phyloP scores from a whole-genome alignment of 495 filamentous ascomycete species.

The Tuber microsphaerosporum region DNA sequence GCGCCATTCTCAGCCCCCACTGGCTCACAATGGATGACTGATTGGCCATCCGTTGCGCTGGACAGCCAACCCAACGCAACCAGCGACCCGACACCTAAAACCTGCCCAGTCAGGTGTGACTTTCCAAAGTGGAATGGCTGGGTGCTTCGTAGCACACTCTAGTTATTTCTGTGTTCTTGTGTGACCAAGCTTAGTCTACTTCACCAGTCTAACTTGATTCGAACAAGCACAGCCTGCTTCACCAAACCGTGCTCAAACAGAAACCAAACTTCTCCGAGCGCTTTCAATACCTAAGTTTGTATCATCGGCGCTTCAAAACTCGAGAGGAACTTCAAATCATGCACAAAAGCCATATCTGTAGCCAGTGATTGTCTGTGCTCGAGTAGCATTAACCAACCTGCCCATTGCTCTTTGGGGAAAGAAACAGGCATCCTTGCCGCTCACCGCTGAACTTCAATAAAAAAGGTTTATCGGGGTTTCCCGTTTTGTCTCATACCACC shows the following conservation, averaged over 20 bases:
- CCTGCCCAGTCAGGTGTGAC: background rate
- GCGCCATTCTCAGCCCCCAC: background rate
- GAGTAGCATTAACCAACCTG: background rate
- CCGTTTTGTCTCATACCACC: background rate
- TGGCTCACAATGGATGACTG: background rate
- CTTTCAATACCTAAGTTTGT: background rate
- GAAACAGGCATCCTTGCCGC: background rate
- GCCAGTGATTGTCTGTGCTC: too few relatives aligned
- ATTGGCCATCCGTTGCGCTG: background rate
- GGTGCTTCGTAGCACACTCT: background rate
- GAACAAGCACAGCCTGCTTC: background rate
- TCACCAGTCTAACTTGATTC: background rate
- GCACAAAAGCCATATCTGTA: background rate
- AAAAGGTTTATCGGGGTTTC: background rate
- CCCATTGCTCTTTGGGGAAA: background rate
- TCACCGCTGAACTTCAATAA: background rate
- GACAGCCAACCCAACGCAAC: background rate
- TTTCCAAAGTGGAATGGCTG: background rate
- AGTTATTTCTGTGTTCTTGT: background rate
- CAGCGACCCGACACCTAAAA: background rate
- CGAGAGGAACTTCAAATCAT: background rate
- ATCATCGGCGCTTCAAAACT: background rate
- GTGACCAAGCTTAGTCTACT: background rate
- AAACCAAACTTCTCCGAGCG: background rate
- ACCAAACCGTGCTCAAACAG: background rate